Conservation (phyloP, 164 flowering plant genomes). For the Annona squamosa region DNA sequence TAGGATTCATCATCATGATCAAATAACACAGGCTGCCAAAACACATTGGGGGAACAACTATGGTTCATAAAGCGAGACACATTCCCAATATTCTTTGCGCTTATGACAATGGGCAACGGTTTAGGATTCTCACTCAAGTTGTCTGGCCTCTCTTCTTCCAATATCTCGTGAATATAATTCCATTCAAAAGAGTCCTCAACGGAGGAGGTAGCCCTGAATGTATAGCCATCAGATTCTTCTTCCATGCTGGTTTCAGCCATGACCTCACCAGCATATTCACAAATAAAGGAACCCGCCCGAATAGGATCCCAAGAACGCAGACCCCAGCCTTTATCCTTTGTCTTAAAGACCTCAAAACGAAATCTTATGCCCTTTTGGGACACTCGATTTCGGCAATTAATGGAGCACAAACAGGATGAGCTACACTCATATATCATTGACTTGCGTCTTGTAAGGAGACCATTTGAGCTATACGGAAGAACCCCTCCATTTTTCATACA, state of each 20-base stretch:
- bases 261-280: conserved; percentile 65
- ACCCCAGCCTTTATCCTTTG: conserved; percentile 69
- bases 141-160: conserved; percentile 20
- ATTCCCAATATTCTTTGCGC: conserved; percentile 54
- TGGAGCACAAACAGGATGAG: conserved; percentile 36
- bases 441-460: conserved; percentile 30
- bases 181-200: conserved; percentile 17
- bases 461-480: conserved; percentile 33
- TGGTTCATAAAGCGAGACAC: conserved; percentile 80
- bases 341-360: conserved; percentile 63
- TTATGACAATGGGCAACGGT: conserved; percentile 32
- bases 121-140: conserved; percentile 17
- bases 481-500: conserved; percentile 30
- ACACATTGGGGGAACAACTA: conserved; percentile 65
- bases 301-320: conserved; percentile 77
- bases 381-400: conserved; percentile 48
- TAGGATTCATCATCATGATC: conserved; percentile 27
- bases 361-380: conserved; percentile 49
- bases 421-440: conserved; percentile 47
- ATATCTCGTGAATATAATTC: conserved; percentile 25
- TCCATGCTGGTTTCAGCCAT: conserved; percentile 18
- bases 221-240: conserved; percentile 31
- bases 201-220: conserved; percentile 37
- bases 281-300: conserved; percentile 58
- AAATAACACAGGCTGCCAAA: conserved; percentile 58